Conservation (phyloP, 352 stramenopile species). For the Phytophthora podocarpi region DNA sequence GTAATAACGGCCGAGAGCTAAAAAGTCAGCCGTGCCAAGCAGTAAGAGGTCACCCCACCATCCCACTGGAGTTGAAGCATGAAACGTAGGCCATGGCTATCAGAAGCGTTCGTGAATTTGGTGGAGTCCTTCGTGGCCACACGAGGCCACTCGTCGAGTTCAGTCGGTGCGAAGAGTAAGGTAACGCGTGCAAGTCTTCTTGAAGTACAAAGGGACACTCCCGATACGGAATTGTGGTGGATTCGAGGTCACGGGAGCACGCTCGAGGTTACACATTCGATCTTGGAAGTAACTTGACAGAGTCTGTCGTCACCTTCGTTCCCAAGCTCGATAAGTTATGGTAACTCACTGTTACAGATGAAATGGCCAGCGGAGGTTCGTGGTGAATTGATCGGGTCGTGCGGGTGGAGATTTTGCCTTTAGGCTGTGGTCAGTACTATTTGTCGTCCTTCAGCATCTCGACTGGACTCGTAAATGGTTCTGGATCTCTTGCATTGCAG, state of each 20-base stretch:
- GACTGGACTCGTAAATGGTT: no score
- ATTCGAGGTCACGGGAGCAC: not conserved
- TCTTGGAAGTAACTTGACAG: not conserved
- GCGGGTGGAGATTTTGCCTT: no score
- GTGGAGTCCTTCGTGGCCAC: conserved; percentile 11
- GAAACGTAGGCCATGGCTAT: conserved; percentile 2
- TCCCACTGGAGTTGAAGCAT: conserved; percentile 18
- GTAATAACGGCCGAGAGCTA: conserved; percentile 26
- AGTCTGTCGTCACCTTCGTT: no score
- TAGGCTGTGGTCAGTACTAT: no score
- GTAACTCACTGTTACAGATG: conserved; percentile 11
- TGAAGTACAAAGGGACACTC: conserved; percentile 11
- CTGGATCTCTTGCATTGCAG: no score
- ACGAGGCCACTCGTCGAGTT: conserved; percentile 19
- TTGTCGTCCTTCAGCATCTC: no score
- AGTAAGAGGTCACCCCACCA: not conserved
- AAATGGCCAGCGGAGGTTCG: conserved; percentile 14
- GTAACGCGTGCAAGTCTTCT: conserved; percentile 15
- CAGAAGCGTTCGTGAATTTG: conserved; percentile 6
- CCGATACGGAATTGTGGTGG: conserved; percentile 9
- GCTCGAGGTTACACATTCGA: conserved; percentile 27
- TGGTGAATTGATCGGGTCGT: no score
- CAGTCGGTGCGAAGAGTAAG: conserved; percentile 23
- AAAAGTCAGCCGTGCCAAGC: not conserved
- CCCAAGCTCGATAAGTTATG: no score